phyloP scores from a whole-genome alignment of 805 yeast species.

The Candida michaelii region DNA sequence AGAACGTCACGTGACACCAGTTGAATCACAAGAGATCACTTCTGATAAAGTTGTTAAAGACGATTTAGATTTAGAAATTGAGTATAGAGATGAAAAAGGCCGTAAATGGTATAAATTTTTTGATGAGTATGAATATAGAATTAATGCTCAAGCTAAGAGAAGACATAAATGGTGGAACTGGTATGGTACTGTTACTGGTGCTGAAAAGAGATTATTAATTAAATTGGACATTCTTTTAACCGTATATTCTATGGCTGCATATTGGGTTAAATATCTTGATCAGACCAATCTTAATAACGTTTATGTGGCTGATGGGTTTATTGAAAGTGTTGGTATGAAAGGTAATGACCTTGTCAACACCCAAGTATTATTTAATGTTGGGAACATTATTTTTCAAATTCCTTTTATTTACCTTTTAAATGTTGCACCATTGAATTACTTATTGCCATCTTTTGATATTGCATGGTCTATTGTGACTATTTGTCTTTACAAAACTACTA shows the following conservation, averaged over 20 bases:
- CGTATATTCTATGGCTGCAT: conserved; percentile 38
- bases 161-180: conserved; percentile 41
- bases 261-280: conserved; percentile 70
- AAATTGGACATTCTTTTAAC: conserved; percentile 35
- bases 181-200: conserved; percentile 49
- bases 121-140: conserved; percentile 62
- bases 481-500: conserved; percentile 49
- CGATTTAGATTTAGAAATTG: conserved; percentile 15
- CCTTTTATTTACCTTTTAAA: conserved; percentile 62
- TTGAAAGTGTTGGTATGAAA: conserved; percentile 52
- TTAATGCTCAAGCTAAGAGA: conserved; percentile 28
- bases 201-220: conserved; percentile 27
- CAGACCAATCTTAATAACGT: conserved; percentile 62
- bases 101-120: conserved; percentile 38
- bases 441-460: conserved; percentile 56
- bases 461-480: conserved; percentile 70
- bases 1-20: conserved; percentile 3
- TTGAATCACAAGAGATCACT: not conserved
- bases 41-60: not conserved
- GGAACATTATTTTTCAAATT: conserved; percentile 58
- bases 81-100: conserved; percentile 35
- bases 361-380: conserved; percentile 58
- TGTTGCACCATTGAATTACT: conserved; percentile 53
- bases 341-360: conserved; percentile 65
- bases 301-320: conserved; percentile 58